Base-by-base conservation (phyloP, 2,329 filamentous ascomycete genomes). In the Aspergillus amoenus region DNA sequence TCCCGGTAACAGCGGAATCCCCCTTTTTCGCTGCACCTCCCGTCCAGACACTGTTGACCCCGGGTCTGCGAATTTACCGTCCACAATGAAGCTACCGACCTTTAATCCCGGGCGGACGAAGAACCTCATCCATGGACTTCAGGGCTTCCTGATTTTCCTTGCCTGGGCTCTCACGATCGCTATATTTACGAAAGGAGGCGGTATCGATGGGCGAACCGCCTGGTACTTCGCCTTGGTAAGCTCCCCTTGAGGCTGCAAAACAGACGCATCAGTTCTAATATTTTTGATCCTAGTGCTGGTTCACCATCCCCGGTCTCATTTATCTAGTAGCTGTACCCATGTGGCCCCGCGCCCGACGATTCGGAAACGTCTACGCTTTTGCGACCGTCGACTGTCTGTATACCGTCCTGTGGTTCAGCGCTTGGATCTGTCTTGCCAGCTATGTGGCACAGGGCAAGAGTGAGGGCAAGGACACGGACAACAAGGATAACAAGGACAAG, bases 291-390 rank as follows among this genome's bases (percentile, higher is more conserved):
- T 61, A 86, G 84, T 86, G 84, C 68, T 86, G 83, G 77, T 69
- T 86, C 61, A 81, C 79, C 42, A 76, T 84, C 42, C 84, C 84
- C 12, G 81, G 81, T 27, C 73, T 86, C 37, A 75, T 86, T 56
- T 87, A 86, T 68, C 81, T 85, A 54, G 77, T 81, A 45, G 83
- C 83, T 68, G 81, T 84, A 4, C 84, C 84, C 5, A 82, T 84
- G 74, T 87, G 83, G 81, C 79, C 79, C 22, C 81, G 84, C 60
- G 81, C 83, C 24, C 77, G 78, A 62, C 78, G 79, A 51, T 84
- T 87, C 65, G 81, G 82, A 56, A 85, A 85, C 64, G 80, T 82
- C 39, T 86, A 85, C 66, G 84, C 82, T 52, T 85, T 85, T 66
- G 80, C 82, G 8, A 73, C 76, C 2, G 68, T 87, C 56, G 84